Percentiles rank a stretch among this genome's conserved stretches.
Evolutionary conservation across 192 early-diverging fungal genomes (phyloP).

Genomic region (Kappamyces sp.): DNA sequence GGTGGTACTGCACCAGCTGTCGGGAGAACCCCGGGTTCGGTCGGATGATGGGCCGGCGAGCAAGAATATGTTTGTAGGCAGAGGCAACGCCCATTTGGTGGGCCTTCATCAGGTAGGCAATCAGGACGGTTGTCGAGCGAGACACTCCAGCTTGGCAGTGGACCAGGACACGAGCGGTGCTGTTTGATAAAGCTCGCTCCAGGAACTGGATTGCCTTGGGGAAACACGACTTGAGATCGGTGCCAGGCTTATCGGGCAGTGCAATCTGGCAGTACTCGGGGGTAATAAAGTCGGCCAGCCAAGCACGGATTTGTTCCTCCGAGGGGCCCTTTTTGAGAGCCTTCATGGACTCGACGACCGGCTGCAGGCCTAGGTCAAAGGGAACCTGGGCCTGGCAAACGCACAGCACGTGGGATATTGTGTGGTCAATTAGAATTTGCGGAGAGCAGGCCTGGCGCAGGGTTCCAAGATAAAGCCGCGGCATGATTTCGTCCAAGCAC

Average conservation of each 20-base stretch:
- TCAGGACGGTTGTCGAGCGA: conserved; percentile 77
- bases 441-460: not conserved
- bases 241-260: conserved; percentile 4
- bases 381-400: conserved; percentile 2
- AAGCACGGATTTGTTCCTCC: not conserved
- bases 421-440: not conserved
- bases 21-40: conserved; percentile 76
- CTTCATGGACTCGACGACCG: not conserved
- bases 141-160: conserved; percentile 88
- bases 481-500: not conserved
- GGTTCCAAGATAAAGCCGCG: conserved; percentile 1
- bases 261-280: conserved; percentile 2
- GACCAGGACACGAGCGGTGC: conserved; percentile 51
- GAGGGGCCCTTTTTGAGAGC: not conserved
- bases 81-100: conserved; percentile 46
- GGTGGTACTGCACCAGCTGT: conserved; percentile 45
- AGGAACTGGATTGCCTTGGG: not conserved
- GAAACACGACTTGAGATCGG: conserved; percentile 1
- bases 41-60: conserved; percentile 59
- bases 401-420: conserved; percentile 9
- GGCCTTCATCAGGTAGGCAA: conserved; percentile 81
- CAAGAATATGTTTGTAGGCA: conserved; percentile 70
- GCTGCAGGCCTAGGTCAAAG: conserved; percentile 9
- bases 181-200: not conserved
- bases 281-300: not conserved